Base-by-base conservation (phyloP, 495 filamentous ascomycete species). In the Penicillium robsamsonii region DNA sequence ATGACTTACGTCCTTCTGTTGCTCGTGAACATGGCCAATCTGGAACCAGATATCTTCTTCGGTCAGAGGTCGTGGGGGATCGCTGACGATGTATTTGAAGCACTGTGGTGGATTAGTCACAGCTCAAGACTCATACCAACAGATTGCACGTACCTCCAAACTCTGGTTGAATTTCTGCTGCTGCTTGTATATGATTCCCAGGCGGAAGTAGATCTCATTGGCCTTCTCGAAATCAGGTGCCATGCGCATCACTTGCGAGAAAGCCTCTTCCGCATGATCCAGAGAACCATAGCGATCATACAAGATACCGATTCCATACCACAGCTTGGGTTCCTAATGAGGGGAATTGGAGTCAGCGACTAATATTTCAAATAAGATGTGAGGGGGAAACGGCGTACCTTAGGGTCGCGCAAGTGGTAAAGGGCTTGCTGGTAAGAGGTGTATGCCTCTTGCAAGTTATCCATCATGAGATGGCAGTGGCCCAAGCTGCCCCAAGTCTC, bases 21-120 rank as follows among this genome's bases (percentile, higher is more conserved):
- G 95, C 63, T 99, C 94, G 68, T 99, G 91, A 46, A 99, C 94
- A 71, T 99, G 94, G 24, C 94, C 94, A 62, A 99, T 97, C 70
- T 99, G 94, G 75, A 99, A 99, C 93, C 93, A 97, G 57, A 99
- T 99, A 65, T 99, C 94, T 69, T 97, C 94, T 67, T 97, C 92
- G 1, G 92, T 97, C 70, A 99, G 73, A 15, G 94, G 94, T 4
- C 91, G 83, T 9, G 94, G 94, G 18, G 94, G 95, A 45, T 96
- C 91, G 54, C 84, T 89, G 51, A 97, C 91, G 56, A 99, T 99
- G 69, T 96, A 99, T 72, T 91, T 91, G 72, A 99, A 99, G 74
- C 94, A 99, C 91, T 97, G 42, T 27, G 46, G 35, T 11, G 48
- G 12, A 46, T 56, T 45, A 62, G 57, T 42, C 13, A 61, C 2